These are phyloP conservation scores for Hygrophila difformis DNA, from an alignment of 257 asterid genomes.

Conservation along the genomic window DNA sequence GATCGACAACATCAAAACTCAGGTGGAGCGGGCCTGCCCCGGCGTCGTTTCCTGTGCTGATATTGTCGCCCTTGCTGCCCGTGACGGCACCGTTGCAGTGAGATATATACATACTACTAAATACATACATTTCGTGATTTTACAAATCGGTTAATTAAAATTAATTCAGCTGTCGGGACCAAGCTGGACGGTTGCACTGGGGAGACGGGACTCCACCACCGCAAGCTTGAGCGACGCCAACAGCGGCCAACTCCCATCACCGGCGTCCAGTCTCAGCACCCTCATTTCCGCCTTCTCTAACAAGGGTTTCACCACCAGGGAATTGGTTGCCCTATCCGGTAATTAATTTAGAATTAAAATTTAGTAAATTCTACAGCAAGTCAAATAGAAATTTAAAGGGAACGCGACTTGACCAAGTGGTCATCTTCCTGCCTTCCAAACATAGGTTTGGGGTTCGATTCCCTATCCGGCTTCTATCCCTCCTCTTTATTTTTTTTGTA, in stretches of 20 bases:
- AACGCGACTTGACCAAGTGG: no score
- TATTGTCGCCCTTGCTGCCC: conserved; percentile 57
- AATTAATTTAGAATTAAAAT: no score
- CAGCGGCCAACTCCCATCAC: conserved; percentile 41
- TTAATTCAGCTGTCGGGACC: conserved; percentile 26
- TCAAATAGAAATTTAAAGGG: no score
- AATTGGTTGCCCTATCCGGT: conserved; percentile 81
- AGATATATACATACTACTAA: conserved; percentile 10
- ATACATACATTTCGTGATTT: no score
- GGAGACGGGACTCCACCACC: conserved; percentile 59
- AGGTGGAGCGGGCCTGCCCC: conserved; percentile 39
- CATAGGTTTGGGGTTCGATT: no score
- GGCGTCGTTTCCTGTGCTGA: conserved; percentile 72
- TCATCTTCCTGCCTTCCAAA: no score
- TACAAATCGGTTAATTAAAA: no score
- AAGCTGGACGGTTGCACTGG: conserved; percentile 53
- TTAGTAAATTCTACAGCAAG: no score
- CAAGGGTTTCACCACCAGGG: conserved; percentile 50
- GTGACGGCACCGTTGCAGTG: conserved; percentile 59
- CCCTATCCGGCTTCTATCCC: no score
- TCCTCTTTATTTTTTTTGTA: no score
- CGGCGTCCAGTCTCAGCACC: conserved; percentile 24
- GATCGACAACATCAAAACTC: conserved; percentile 58
- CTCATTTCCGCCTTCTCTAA: conserved; percentile 52
- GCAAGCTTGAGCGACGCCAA: conserved; percentile 46